These are phyloP conservation scores for Hysterangium stoloniferum DNA, from an alignment of 768 basidiomycete genomes.

Conservation along the genomic window DNA sequence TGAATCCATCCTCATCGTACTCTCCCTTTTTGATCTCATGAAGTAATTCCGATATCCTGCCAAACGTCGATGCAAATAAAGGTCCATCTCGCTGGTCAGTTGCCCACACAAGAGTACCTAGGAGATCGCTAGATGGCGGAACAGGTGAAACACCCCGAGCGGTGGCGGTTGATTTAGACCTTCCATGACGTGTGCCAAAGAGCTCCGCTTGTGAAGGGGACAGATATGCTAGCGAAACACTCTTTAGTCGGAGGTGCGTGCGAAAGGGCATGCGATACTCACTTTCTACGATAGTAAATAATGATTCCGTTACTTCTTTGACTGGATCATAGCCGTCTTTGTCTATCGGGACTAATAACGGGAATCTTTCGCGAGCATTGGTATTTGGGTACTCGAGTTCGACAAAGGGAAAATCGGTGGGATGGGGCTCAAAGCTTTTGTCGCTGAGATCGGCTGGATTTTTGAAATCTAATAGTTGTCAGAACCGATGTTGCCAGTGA, in stretches of 20 bases:
- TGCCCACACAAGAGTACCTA: slow-evolving; percentile 62
- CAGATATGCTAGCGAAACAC: background rate
- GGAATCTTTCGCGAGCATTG: slow-evolving; percentile 60
- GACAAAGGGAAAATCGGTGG: slow-evolving; percentile 49
- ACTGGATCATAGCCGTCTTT: slow-evolving; percentile 84
- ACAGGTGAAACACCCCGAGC: background rate
- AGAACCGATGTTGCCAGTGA: no score
- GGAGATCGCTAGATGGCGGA: slow-evolving; percentile 28
- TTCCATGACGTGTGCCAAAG: background rate
- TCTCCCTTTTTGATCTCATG: slow-evolving; percentile 41
- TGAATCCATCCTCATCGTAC: slow-evolving; percentile 3
- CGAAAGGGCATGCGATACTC: background rate
- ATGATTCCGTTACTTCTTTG: slow-evolving; percentile 61
- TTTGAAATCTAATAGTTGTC: no score
- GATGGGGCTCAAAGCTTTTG: slow-evolving; percentile 52
- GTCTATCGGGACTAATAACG: slow-evolving; percentile 56
- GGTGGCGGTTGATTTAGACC: background rate
- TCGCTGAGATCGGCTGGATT: slow-evolving; percentile 60
- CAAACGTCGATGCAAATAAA: slow-evolving; percentile 57
- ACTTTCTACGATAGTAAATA: slow-evolving; percentile 71
- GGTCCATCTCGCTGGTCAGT: slow-evolving; percentile 65
- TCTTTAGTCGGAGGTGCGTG: background rate
- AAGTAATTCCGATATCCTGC: slow-evolving; percentile 53
- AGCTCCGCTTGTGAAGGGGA: background rate
- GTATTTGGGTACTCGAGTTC: slow-evolving; percentile 76